These are phyloP conservation scores for Singerocomus rubriflavus DNA, from an alignment of 1,284 basidiomycete species.

Conservation along the genomic window DNA sequence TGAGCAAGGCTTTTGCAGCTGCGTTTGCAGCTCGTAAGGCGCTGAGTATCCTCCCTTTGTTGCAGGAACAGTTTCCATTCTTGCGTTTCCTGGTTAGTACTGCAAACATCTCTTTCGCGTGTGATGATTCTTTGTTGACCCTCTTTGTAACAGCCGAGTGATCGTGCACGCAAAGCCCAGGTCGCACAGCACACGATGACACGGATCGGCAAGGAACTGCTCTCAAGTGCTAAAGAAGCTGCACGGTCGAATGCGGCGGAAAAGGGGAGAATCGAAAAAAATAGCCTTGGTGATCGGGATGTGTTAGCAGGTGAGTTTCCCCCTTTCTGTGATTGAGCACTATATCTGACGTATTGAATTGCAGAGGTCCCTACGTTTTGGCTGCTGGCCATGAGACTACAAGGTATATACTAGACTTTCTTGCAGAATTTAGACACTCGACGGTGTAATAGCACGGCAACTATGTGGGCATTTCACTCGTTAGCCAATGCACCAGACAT, in stretches of 20 bases:
- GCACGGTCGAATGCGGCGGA: slow-evolving; percentile 21
- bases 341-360: background rate
- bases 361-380: slow-evolving; percentile 40
- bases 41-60: slow-evolving; percentile 28
- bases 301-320: slow-evolving; percentile 63
- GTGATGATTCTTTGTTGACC: background rate
- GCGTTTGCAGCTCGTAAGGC: slow-evolving; percentile 35
- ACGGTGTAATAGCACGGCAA: slow-evolving; percentile 39
- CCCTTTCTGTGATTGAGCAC: background rate
- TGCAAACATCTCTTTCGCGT: background rate
- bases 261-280: slow-evolving; percentile 29
- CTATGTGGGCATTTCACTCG: slow-evolving; percentile 62
- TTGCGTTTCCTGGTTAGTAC: slow-evolving; percentile 42
- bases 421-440: background rate
- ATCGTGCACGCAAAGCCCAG: slow-evolving; percentile 6
- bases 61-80: slow-evolving; percentile 40
- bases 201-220: slow-evolving; percentile 43
- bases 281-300: slow-evolving; percentile 40
- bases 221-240: slow-evolving; percentile 44
- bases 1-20: slow-evolving; percentile 45
- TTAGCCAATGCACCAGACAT: slow-evolving; percentile 52
- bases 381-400: slow-evolving; percentile 79
- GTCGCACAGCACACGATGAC: slow-evolving; percentile 23
- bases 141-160: slow-evolving; percentile 11
- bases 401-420: slow-evolving; percentile 35